Evolutionary conservation across 139 green algal species (phyloP).

Genomic region (Chlorella ohadii): DNA sequence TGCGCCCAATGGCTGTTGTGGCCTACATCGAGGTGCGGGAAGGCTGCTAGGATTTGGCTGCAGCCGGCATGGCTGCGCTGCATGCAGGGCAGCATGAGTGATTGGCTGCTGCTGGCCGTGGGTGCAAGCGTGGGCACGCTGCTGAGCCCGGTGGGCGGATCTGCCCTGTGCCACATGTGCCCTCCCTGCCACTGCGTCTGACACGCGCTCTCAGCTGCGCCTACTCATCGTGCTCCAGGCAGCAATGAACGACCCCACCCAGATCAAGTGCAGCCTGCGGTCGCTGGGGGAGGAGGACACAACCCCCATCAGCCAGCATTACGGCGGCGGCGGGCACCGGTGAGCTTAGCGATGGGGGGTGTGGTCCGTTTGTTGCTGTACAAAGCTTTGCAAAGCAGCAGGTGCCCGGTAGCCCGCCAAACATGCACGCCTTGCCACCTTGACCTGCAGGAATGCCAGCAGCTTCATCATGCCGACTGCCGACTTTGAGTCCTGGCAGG

Average conservation of each 20-base stretch:
- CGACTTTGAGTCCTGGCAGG: slow-evolving; percentile 41
- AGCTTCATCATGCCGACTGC: slow-evolving; percentile 40
- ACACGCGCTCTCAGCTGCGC: background rate
- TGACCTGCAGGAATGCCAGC: slow-evolving; percentile 41
- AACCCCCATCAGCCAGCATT: slow-evolving; percentile 36
- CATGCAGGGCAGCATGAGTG: background rate
- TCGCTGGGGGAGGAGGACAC: slow-evolving; percentile 61
- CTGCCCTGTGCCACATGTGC: background rate
- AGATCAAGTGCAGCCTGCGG: slow-evolving; percentile 65
- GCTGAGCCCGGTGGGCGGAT: background rate
- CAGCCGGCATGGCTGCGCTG: no score
- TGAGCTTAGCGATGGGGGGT: no score
- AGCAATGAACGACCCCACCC: slow-evolving; percentile 30
- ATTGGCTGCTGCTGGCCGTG: background rate
- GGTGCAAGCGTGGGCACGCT: background rate
- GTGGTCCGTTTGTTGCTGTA: no score
- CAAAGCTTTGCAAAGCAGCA: no score
- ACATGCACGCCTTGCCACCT: no score
- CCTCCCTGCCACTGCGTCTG: background rate
- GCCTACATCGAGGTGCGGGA: slow-evolving; percentile 49
- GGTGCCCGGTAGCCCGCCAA: no score
- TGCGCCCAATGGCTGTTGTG: slow-evolving; percentile 42
- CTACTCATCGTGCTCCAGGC: slow-evolving; percentile 20
- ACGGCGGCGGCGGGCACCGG: slow-evolving; percentile 62
- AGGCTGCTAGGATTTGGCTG: background rate